Conservation (phyloP, 106 monocot species). For the Dendrobium chrysotoxum region DNA sequence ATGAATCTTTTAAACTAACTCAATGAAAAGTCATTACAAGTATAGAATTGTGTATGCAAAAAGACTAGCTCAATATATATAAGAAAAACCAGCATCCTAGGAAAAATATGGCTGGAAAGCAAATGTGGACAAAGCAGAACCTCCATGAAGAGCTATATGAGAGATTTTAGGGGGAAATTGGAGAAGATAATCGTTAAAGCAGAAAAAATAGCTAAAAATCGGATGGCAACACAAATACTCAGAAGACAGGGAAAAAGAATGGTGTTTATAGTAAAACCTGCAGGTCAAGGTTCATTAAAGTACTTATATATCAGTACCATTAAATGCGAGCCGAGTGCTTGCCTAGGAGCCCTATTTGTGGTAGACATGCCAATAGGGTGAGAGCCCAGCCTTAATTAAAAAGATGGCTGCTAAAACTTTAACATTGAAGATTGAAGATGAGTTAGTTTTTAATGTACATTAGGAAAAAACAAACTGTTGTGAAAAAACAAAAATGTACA, state of each 20-base stretch:
- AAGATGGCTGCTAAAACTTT: not conserved
- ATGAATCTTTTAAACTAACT: too few relatives aligned
- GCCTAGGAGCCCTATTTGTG: not conserved
- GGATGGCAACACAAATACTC: not conserved
- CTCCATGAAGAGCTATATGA: not conserved
- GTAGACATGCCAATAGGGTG: not conserved
- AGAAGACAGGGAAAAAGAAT: not conserved
- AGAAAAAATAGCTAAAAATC: not conserved
- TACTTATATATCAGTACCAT: not conserved
- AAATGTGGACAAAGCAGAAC: not conserved
- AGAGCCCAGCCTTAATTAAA: not conserved
- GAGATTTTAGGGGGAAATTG: not conserved
- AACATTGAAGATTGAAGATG: not conserved
- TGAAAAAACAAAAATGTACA: not conserved
- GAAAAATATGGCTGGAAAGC: not conserved
- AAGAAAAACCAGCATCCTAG: not conserved
- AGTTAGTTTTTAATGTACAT: not conserved
- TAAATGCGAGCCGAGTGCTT: not conserved
- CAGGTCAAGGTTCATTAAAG: not conserved
- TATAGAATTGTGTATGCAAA: too few relatives aligned
- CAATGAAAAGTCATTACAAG: too few relatives aligned
- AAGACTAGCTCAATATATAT: not conserved
- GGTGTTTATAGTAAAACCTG: not conserved
- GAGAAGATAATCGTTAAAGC: not conserved
- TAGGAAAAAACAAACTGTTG: not conserved